These are phyloP conservation scores for Pythium chondricola DNA, from an alignment of 352 stramenopile genomes.

Conservation along the genomic window DNA sequence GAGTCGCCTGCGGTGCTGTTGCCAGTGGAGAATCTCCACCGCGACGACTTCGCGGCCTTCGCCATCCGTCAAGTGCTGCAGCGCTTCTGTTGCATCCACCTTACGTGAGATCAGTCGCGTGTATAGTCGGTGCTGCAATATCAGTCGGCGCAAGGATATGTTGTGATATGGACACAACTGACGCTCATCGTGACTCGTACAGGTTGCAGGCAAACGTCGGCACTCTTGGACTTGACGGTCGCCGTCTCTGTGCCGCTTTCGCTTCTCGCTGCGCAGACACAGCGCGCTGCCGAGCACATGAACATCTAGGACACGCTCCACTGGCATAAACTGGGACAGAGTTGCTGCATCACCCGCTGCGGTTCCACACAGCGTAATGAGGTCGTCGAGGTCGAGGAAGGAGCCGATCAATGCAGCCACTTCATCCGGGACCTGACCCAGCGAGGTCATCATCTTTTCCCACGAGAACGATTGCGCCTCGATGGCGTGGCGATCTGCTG, in stretches of 20 bases:
- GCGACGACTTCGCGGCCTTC: not conserved
- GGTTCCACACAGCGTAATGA: conserved; percentile 2
- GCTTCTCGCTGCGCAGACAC: not conserved
- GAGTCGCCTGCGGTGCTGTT: conserved; percentile 4
- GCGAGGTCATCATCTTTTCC: no score
- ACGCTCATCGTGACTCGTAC: not conserved
- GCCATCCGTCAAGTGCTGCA: not conserved
- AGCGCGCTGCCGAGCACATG: not conserved
- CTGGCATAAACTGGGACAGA: conserved; percentile 6
- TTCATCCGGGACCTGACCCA: no score
- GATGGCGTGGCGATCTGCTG: no score
- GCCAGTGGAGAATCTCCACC: conserved; percentile 7
- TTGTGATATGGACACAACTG: conserved; percentile 6
- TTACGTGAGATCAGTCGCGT: not conserved
- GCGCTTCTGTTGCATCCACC: conserved; percentile 3
- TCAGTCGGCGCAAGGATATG: conserved; percentile 1
- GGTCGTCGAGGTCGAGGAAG: conserved; percentile 12
- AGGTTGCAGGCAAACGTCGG: not conserved
- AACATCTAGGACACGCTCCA: not conserved
- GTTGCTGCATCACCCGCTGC: not conserved
- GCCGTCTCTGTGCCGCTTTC: not conserved
- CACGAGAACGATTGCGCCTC: no score
- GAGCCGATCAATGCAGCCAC: no score
- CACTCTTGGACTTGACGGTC: not conserved
- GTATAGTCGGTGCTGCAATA: conserved; percentile 1